Conservation (phyloP, 495 filamentous ascomycete species). For the Astrothelium macrocarpum region DNA sequence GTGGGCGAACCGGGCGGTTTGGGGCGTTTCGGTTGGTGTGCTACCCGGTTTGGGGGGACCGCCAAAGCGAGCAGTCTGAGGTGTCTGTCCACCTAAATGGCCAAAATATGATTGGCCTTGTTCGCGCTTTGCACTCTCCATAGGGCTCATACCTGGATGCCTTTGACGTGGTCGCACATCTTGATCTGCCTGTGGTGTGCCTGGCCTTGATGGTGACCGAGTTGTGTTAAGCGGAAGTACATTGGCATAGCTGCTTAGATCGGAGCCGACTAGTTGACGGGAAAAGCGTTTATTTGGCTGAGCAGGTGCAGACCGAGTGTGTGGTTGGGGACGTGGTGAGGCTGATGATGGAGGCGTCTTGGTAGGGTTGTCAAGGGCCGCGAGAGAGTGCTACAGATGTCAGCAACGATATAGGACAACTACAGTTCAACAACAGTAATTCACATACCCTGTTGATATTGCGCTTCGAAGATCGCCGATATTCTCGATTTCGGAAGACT, state of each 20-base stretch:
- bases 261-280: conserved; percentile 39
- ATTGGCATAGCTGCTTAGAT: conserved; percentile 26
- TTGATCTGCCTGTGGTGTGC: conserved; percentile 55
- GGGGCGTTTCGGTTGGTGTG: conserved; percentile 29
- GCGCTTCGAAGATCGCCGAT: conserved; percentile 72
- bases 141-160: conserved; percentile 34
- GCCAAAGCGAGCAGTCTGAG: conserved; percentile 7
- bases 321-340: conserved; percentile 52
- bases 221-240: conserved; percentile 34
- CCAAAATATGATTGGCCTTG: conserved; percentile 38
- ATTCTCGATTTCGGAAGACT: conserved; percentile 75
- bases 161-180: conserved; percentile 28
- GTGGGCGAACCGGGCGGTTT: conserved; percentile 39
- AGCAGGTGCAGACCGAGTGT: conserved; percentile 40
- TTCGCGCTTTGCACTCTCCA: conserved; percentile 42
- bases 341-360: conserved; percentile 57
- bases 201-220: conserved; percentile 56
- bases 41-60: conserved; percentile 9
- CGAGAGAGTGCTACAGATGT: conserved; percentile 56
- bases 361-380: conserved; percentile 48
- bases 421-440: not conserved
- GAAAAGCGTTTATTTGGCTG: conserved; percentile 66
- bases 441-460: conserved; percentile 63
- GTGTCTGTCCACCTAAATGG: not conserved
- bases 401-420: conserved; percentile 17